Evolutionary conservation across 352 stramenopile genomes (phyloP).

Genomic region (Phytophthora vignae): DNA sequence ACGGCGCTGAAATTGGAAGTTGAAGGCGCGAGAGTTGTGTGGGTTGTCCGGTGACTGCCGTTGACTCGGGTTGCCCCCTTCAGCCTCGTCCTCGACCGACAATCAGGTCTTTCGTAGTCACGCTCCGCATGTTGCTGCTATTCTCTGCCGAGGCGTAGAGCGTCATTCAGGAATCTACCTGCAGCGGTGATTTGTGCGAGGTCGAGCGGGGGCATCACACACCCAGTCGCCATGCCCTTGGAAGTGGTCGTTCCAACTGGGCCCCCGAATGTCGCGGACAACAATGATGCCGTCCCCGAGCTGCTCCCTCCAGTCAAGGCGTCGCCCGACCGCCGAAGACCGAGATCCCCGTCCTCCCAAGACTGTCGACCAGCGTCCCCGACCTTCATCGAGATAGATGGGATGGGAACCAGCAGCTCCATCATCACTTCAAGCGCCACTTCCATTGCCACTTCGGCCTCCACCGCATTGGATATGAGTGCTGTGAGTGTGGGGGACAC

Average conservation of each 20-base stretch:
- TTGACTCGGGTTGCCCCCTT: conserved; percentile 32
- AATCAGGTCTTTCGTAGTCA: not conserved
- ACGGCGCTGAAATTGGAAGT: conserved; percentile 29
- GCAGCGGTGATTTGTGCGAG: conserved; percentile 12
- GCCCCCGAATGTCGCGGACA: not conserved
- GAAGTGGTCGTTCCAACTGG: conserved; percentile 21
- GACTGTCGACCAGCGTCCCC: conserved; percentile 24
- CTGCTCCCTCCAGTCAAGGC: conserved; percentile 15
- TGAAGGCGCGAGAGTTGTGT: conserved; percentile 15
- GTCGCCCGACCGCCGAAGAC: conserved; percentile 7
- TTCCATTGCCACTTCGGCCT: conserved; percentile 10
- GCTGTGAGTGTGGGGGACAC: conserved; percentile 8
- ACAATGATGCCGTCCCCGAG: conserved; percentile 14
- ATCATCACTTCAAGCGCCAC: conserved; percentile 29
- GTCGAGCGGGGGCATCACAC: not conserved
- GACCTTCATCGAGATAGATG: conserved; percentile 35
- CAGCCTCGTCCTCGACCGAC: conserved; percentile 37
- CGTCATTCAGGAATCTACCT: conserved; percentile 42
- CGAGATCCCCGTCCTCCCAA: conserved; percentile 29
- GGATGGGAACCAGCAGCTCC: conserved; percentile 33
- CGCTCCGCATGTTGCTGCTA: conserved; percentile 24
- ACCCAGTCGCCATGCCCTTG: conserved; percentile 20
- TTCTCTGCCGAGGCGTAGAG: conserved; percentile 9
- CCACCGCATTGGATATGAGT: conserved; percentile 17
- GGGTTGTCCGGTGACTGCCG: conserved; percentile 40